Evolutionary conservation across 2,329 filamentous ascomycete genomes (phyloP).

Genomic region (Sporothrix humicola): DNA sequence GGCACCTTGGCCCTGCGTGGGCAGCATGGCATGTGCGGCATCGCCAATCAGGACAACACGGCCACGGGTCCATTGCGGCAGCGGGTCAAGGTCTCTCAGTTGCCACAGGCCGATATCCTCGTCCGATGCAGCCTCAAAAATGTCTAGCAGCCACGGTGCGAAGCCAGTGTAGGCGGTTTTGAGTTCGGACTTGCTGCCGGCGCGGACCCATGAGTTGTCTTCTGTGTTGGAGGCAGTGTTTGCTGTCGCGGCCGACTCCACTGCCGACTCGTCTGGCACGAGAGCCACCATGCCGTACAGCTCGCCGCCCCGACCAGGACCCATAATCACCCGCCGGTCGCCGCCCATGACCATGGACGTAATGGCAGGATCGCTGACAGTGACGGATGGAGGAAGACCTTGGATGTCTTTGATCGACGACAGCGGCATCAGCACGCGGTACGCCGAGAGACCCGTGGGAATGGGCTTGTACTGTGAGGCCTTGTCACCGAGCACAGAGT

Average conservation of each 20-base stretch:
- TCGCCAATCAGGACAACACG: conserved; percentile 5
- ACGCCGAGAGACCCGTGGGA: background rate
- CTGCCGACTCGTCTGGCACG: background rate
- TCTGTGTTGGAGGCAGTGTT: background rate
- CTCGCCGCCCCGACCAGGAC: background rate
- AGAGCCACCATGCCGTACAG: background rate
- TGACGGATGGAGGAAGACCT: background rate
- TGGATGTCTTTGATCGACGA: background rate
- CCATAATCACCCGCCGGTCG: background rate
- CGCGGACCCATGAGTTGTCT: background rate
- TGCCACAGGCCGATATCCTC: conserved; percentile 1
- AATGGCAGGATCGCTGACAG: background rate
- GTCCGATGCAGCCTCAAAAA: background rate
- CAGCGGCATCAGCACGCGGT: conserved; percentile 1
- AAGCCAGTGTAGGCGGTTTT: background rate
- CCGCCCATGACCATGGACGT: background rate
- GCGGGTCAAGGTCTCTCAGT: background rate
- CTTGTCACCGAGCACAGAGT: background rate
- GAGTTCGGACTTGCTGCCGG: background rate
- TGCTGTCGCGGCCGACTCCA: background rate
- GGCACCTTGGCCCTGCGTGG: background rate
- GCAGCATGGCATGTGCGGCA: conserved; percentile 13
- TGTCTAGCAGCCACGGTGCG: background rate
- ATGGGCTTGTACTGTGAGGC: background rate
- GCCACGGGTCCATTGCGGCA: background rate